Conservation (phyloP, 192 early-diverging fungal species). For the Backusella tuberculispora region DNA sequence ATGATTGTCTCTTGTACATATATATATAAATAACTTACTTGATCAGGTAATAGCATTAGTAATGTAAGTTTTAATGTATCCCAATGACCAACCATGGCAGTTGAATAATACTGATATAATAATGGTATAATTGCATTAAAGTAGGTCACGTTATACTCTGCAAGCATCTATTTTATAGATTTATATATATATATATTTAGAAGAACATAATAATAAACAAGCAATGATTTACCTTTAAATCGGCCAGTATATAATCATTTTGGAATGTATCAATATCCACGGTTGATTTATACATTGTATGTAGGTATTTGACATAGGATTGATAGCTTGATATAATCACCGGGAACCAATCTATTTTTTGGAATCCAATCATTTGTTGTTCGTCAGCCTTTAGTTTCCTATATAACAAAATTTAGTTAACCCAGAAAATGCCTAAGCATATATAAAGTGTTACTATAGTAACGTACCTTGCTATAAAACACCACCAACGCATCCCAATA, state of each 20-base stretch:
- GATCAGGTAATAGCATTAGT: conserved; percentile 27
- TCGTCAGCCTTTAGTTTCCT: neutral
- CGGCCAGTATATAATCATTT: conserved; percentile 14
- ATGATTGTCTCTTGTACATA: neutral
- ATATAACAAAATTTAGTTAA: neutral
- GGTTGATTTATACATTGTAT: neutral
- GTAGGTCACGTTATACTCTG: conserved; percentile 17
- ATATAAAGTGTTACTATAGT: neutral
- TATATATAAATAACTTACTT: neutral
- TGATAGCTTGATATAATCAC: conserved; percentile 7
- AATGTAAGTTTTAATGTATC: conserved; percentile 18
- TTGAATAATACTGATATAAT: conserved; percentile 20
- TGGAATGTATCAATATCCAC: neutral
- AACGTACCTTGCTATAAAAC: conserved; percentile 35
- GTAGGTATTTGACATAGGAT: conserved; percentile 14
- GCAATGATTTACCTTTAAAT: conserved; percentile 11
- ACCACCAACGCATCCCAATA: conserved; percentile 41
- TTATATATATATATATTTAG: neutral
- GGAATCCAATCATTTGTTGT: neutral
- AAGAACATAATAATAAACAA: no score
- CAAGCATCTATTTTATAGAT: conserved; percentile 11
- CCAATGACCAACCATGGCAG: neutral
- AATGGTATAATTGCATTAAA: conserved; percentile 17
- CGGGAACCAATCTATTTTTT: conserved; percentile 7
- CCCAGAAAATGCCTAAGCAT: neutral